phyloP scores from a whole-genome alignment of 2,329 filamentous ascomycete genomes.

The Penicillium sp. region DNA sequence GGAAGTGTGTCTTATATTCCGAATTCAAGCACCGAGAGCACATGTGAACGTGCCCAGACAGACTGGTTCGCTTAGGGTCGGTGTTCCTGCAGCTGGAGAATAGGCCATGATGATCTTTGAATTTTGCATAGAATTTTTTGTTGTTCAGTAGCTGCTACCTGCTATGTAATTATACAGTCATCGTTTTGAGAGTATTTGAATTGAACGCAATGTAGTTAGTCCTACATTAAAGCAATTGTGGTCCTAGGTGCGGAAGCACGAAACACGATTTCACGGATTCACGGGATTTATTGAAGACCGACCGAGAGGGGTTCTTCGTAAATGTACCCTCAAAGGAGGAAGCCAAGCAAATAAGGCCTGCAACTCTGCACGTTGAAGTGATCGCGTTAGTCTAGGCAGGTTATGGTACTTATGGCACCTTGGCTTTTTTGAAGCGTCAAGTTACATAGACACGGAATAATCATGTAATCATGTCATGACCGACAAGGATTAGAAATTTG shows the following conservation, averaged over 20 bases:
- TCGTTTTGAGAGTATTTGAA: not conserved
- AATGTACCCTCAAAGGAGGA: not conserved
- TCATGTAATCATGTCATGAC: not conserved
- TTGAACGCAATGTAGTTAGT: not conserved
- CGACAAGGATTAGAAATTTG: not conserved
- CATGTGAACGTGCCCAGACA: conserved; percentile 1
- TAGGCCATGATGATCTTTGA: not conserved
- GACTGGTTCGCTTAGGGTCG: conserved; percentile 4
- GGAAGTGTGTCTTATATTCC: not conserved
- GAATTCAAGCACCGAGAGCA: not conserved
- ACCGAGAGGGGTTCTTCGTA: not conserved
- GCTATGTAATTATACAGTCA: not conserved
- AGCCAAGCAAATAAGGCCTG: not conserved
- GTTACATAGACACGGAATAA: not conserved
- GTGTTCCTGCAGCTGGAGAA: not conserved
- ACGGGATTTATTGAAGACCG: not conserved
- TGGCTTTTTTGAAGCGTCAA: not conserved
- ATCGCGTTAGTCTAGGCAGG: not conserved
- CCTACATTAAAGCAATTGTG: not conserved
- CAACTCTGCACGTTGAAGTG: not conserved
- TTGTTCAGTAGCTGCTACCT: not conserved
- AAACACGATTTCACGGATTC: not conserved
- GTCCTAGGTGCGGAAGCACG: not conserved
- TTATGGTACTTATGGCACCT: not conserved
- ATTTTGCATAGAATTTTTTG: not conserved